phyloP scores from a whole-genome alignment of 1,139 yeast genomes.

The Magnusiomyces paraingens region DNA sequence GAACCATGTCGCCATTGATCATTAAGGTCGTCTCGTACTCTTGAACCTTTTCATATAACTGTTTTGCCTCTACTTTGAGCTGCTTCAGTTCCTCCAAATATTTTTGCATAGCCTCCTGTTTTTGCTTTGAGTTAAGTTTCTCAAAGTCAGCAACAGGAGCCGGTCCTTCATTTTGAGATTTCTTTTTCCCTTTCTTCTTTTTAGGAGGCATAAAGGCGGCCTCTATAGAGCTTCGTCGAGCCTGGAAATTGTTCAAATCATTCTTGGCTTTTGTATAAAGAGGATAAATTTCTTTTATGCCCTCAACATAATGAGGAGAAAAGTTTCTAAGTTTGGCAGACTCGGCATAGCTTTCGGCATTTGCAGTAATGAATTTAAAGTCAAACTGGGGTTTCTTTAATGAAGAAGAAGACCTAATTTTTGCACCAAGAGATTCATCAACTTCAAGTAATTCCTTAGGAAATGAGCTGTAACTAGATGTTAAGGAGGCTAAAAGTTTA shows the following conservation, averaged over 20 bases:
- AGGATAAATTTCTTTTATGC: slow-evolving; percentile 10
- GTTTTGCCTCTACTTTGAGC: slow-evolving; percentile 20
- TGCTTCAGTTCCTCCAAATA: slow-evolving; percentile 6
- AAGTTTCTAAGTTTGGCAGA: slow-evolving; percentile 14
- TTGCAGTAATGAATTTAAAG: slow-evolving; percentile 32
- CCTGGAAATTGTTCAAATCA: slow-evolving; percentile 12
- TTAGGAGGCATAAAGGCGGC: not conserved
- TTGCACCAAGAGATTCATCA: slow-evolving; percentile 6
- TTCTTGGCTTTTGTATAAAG: slow-evolving; percentile 6
- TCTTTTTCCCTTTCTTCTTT: not conserved
- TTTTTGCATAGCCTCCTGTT: slow-evolving; percentile 1
- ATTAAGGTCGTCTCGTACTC: slow-evolving; percentile 31
- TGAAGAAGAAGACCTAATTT: slow-evolving; percentile 17
- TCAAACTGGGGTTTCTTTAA: slow-evolving; percentile 42
- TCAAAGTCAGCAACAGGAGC: not conserved
- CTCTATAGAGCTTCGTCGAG: slow-evolving; percentile 10
- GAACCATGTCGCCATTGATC: slow-evolving; percentile 36
- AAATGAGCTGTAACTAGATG: too few relatives aligned
- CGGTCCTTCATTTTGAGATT: slow-evolving; percentile 1
- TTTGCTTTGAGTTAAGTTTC: not conserved
- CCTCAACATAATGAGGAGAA: slow-evolving; percentile 9
- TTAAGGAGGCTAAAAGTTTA: too few relatives aligned
- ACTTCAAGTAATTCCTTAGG: too few relatives aligned
- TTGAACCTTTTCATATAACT: slow-evolving; percentile 33
- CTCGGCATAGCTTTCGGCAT: slow-evolving; percentile 9